Conservation (phyloP, 176 grass and related monocot species). For the Musa beccarii region DNA sequence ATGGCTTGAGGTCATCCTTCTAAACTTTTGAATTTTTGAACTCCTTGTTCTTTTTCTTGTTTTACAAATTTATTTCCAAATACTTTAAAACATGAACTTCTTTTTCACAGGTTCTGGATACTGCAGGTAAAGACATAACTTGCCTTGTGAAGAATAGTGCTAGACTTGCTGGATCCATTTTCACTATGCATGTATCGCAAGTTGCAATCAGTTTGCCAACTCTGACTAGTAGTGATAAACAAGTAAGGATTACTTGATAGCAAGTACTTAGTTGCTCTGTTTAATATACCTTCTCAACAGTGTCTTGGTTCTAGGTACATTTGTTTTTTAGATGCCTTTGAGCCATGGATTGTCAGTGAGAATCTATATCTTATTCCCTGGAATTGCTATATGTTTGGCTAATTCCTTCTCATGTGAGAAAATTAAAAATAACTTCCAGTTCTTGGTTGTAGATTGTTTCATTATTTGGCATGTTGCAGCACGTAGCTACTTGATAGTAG, state of each 20-base stretch:
- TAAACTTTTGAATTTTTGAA: not conserved
- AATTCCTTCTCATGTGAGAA: not conserved
- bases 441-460: too few species aligned
- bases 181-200: slow-evolving; percentile 74
- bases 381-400: not conserved
- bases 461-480: not conserved
- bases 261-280: not conserved
- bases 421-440: too few species aligned
- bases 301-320: not conserved
- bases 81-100: not conserved
- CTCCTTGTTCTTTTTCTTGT: slow-evolving; percentile 6
- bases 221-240: slow-evolving; percentile 71
- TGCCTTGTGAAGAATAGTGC: slow-evolving; percentile 83
- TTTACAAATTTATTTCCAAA: not conserved
- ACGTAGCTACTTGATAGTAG: not conserved
- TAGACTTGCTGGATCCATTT: slow-evolving; percentile 64
- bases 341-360: not conserved
- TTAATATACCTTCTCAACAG: not conserved
- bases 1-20: slow-evolving; percentile 71
- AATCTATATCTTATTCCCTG: not conserved
- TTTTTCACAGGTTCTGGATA: slow-evolving; percentile 52
- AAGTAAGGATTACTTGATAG: slow-evolving; percentile 38
- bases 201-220: slow-evolving; percentile 76
- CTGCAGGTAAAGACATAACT: slow-evolving; percentile 47
- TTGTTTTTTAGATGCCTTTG: not conserved